Conservation (phyloP, 2,329 filamentous ascomycete species). For the Curvularia spicifera region DNA sequence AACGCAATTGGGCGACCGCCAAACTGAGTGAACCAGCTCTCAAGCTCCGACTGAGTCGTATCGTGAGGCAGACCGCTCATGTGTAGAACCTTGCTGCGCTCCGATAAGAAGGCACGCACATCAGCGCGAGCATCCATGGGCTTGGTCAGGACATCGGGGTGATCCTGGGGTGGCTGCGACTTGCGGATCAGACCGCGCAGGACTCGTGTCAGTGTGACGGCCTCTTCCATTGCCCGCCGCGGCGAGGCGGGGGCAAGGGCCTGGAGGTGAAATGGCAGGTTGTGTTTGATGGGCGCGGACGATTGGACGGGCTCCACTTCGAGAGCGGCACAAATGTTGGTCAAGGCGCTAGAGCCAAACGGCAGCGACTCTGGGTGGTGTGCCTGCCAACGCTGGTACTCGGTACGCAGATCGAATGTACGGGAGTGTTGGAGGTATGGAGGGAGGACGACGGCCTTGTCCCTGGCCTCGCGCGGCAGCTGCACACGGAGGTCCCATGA, state of each 20-base stretch:
- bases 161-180: slow-evolving; percentile 90
- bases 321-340: slow-evolving; percentile 97
- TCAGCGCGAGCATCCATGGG: slow-evolving; percentile 97
- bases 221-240: slow-evolving; percentile 95
- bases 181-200: slow-evolving; percentile 93
- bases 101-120: slow-evolving; percentile 92
- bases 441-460: slow-evolving; percentile 96
- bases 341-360: slow-evolving; percentile 92
- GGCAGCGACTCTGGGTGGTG: slow-evolving; percentile 97
- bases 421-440: slow-evolving; percentile 97
- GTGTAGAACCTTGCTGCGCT: slow-evolving; percentile 97
- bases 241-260: slow-evolving; percentile 94
- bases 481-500: slow-evolving; percentile 98
- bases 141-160: slow-evolving; percentile 90
- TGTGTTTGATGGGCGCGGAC: slow-evolving; percentile 98
- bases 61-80: slow-evolving; percentile 98
- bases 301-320: slow-evolving; percentile 98
- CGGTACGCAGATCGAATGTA: slow-evolving; percentile 93
- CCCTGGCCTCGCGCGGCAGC: slow-evolving; percentile 93
- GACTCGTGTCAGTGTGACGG: slow-evolving; percentile 90
- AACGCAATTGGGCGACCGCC: slow-evolving; percentile 97
- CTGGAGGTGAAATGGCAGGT: slow-evolving; percentile 96
- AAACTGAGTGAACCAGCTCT: slow-evolving; percentile 99
- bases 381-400: slow-evolving; percentile 98
- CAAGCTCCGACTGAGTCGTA: slow-evolving; percentile 96